Evolutionary conservation across 257 asterid genomes (phyloP).

Genomic region (Haberlea rhodopensis): DNA sequence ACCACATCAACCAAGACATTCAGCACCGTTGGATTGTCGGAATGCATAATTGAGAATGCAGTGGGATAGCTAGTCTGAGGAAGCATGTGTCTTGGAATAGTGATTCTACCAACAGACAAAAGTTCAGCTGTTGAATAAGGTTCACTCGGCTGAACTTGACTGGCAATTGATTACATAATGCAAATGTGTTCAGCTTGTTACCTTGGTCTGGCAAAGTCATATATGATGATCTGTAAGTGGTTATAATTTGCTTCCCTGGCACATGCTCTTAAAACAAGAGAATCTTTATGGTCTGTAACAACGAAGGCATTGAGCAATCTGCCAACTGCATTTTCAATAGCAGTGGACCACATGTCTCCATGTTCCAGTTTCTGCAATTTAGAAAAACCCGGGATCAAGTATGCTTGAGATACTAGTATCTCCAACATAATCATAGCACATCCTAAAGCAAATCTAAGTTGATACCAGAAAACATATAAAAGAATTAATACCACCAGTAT

Average conservation of each 20-base stretch:
- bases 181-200: constrained; percentile 29
- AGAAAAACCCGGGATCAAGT: constrained; percentile 26
- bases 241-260: constrained; percentile 74
- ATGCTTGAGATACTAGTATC: constrained; percentile 10
- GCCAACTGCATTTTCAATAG: constrained; percentile 85
- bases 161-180: constrained; percentile 23
- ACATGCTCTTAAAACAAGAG: constrained; percentile 64
- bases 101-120: constrained; percentile 51
- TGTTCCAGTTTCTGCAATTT: constrained; percentile 63
- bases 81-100: constrained; percentile 84
- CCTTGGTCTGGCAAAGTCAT: constrained; percentile 83
- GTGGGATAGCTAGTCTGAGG: constrained; percentile 92
- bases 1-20: constrained; percentile 92
- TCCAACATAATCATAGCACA: not conserved
- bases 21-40: constrained; percentile 66
- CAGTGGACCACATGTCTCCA: constrained; percentile 74
- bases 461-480: not conserved
- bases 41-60: constrained; percentile 58
- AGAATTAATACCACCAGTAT: constrained; percentile 1
- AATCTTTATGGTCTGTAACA: constrained; percentile 81
- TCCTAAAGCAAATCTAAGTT: constrained; percentile 11
- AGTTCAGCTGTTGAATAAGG: constrained; percentile 26
- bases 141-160: constrained; percentile 16
- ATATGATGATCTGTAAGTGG: constrained; percentile 63
- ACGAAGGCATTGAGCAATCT: constrained; percentile 74